Evolutionary conservation across 2,329 filamentous ascomycete species (phyloP).

Genomic region (Boeremia lycopersici): DNA sequence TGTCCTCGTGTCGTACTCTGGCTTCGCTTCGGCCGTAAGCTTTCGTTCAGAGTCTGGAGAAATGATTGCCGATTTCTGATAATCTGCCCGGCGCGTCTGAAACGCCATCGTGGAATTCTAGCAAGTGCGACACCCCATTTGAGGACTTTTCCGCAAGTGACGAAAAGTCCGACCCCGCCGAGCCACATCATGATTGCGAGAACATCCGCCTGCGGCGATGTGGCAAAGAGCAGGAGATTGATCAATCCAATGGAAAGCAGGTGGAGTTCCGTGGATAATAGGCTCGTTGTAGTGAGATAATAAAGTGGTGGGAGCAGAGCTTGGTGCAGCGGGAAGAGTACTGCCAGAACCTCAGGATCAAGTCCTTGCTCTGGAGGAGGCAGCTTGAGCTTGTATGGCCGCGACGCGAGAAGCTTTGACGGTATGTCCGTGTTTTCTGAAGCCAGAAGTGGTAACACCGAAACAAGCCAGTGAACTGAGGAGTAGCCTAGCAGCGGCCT

Average conservation of each 20-base stretch:
- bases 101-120: slow-evolving; percentile 89
- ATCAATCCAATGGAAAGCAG: slow-evolving; percentile 82
- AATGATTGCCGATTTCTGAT: slow-evolving; percentile 52
- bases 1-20: slow-evolving; percentile 24
- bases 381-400: slow-evolving; percentile 45
- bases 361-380: slow-evolving; percentile 46
- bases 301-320: slow-evolving; percentile 74
- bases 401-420: slow-evolving; percentile 39
- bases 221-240: slow-evolving; percentile 77
- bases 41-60: slow-evolving; percentile 49
- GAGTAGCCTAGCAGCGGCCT: slow-evolving; percentile 64
- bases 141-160: slow-evolving; percentile 75
- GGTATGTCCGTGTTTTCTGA: slow-evolving; percentile 53
- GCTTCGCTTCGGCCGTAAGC: slow-evolving; percentile 34
- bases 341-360: slow-evolving; percentile 63
- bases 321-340: slow-evolving; percentile 84
- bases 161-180: slow-evolving; percentile 75
- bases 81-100: slow-evolving; percentile 63
- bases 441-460: slow-evolving; percentile 70
- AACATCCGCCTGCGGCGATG: slow-evolving; percentile 61
- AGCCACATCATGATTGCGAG: slow-evolving; percentile 54
- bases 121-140: slow-evolving; percentile 85
- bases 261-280: slow-evolving; percentile 85
- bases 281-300: slow-evolving; percentile 84
- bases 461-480: slow-evolving; percentile 77